These are phyloP conservation scores for Mycena albidolilacea DNA, from an alignment of 768 basidiomycete species.

Conservation along the genomic window DNA sequence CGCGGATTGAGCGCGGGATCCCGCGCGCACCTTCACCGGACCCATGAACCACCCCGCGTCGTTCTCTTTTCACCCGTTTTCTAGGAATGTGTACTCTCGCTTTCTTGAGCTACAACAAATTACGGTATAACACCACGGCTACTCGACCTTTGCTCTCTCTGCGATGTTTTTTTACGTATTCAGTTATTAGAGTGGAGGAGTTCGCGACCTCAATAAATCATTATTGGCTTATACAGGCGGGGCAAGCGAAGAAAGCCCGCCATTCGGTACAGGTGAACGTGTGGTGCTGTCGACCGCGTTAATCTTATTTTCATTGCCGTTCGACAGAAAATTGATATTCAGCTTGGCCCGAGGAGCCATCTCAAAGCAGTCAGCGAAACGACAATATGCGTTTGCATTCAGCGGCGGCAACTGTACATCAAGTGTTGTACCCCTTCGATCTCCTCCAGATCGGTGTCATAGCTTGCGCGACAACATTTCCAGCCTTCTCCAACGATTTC, in stretches of 20 bases:
- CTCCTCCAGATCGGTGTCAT: constrained; percentile 68
- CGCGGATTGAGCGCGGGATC: constrained; percentile 46
- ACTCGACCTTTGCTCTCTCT: not conserved
- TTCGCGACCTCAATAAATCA: constrained; percentile 1
- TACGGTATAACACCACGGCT: not conserved
- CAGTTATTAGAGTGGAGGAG: constrained; percentile 3
- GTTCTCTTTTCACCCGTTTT: not conserved
- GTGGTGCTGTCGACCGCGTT: not conserved
- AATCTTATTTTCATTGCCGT: constrained; percentile 1
- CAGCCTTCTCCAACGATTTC: constrained; percentile 62
- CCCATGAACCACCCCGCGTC: not conserved
- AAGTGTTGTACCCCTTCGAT: constrained; percentile 44
- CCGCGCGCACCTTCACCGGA: constrained; percentile 27
- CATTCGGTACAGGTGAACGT: constrained; percentile 2
- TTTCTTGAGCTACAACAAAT: constrained; percentile 27
- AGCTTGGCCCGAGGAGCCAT: too few relatives aligned
- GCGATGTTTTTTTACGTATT: constrained; percentile 18
- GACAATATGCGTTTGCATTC: not conserved
- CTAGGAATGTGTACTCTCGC: constrained; percentile 7
- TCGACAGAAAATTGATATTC: too few relatives aligned
- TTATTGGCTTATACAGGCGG: constrained; percentile 12
- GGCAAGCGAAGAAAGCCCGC: constrained; percentile 16
- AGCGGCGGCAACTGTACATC: not conserved
- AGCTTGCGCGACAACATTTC: constrained; percentile 71
- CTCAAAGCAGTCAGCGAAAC: too few relatives aligned